Evolutionary conservation across 208 protist genomes (phyloP), one percentile per base, ranked within the genome.

Genomic region (Leishmania martiniquensis): DNA sequence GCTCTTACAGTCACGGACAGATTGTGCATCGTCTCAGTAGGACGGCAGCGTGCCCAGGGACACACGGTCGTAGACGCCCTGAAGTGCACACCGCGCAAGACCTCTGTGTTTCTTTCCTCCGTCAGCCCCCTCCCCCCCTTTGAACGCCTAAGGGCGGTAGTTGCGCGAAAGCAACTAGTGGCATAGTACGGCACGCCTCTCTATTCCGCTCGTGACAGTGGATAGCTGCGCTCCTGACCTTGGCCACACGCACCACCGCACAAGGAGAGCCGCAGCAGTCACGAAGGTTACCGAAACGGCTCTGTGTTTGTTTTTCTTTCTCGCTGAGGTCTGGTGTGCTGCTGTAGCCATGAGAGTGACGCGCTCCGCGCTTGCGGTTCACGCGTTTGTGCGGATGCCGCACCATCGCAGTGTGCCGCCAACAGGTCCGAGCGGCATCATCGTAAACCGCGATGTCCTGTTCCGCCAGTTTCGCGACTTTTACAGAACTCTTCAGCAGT

Each of bases 401-500:
- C 87, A 96, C 72, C 95, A 94, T 74, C 90, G 90, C 65, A 92
- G 83, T 62, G 86, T 98, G 66, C 95, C 95, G 17, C 90, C 82
- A 45, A 85, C 95, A n/a, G 90, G 91, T 63, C 88, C 87, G 57
- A 93, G 93, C 75, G 95, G 95, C 57, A 90, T 95, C 80, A 91
- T 97, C 47, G 76, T 98, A 42, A 98, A 95, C 77, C 93, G 95
- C 67, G 95, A 97, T 66, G 89, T 97, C 80, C 91, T 98, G 45
- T 87, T 90, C 67, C 87, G 90, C 57, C 95, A 98, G 72, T 98
- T 98, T 68, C 89, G 95, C 39, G 95, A 97, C 80, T 96, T 97
- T 68, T 97, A 97, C 85, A 86, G 85, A 42, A 95, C 88, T 5
- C 88, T 98, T 10, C 93, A 97, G 84, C 93, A 96, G 72, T 95